Evolutionary conservation across 176 grass and related monocot species (phyloP), one percentile per base, ranked within the genome.

Genomic region (Alloteropsis semialata): DNA sequence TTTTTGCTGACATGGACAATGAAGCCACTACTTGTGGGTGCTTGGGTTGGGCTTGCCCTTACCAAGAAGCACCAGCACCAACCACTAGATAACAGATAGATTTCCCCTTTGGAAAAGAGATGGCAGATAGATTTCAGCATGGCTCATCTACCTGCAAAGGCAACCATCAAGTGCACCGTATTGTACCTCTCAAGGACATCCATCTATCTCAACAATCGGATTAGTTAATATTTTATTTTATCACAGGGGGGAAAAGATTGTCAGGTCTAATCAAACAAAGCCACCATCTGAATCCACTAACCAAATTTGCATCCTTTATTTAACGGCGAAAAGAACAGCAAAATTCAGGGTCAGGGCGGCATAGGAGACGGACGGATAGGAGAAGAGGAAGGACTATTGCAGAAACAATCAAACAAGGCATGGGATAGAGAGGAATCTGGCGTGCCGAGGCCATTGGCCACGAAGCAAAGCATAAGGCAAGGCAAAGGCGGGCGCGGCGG

Each of bases 341-440:
- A 65, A 61, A 78, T 65, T 62, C 71, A 85, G 83, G 71, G 45
- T n/a, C n/a, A n/a, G 87, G 77, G 82, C 67, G 48, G 45, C 46
- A 46, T 24, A 10, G 24, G 43, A 64, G 33, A 54, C 5, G 14
- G 37, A 19, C 3, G 2, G 38, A 67, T 22, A 65, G 48, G 12
- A 57, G 81, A 65, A 84, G 61, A 78, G 32, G 64, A 61, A 21
- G 10, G 45, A 29, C 5, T 28, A 6, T 43, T 3, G 62, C 71
- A 44, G 15, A 6, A 27, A 38, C 29, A 74, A 48, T 34, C 10
- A 6, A 27, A 38, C 29, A 74, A 48, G 21, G 22, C 22, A 76
- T 39, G n/a, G 64, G 85, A 90, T 90, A 93, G 85, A 79, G 88
- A 90, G 77, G 92, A 94, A 94, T 92, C 86, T 87, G n/a, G 39